phyloP scores from a whole-genome alignment of 2,329 filamentous ascomycete species.

The Clonostachys solani region DNA sequence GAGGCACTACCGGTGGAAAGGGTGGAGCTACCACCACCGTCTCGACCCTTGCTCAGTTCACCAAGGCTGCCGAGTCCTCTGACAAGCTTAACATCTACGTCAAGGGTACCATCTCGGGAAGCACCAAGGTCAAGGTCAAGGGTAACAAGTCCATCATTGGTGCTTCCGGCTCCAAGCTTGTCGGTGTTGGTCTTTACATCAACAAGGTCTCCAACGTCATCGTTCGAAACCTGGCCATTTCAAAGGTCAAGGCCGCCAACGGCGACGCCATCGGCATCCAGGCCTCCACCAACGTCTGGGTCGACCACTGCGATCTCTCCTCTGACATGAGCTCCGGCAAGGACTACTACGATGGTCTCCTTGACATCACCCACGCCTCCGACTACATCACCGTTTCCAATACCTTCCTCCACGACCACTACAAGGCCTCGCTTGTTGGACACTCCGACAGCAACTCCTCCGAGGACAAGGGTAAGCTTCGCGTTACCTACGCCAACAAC shows the following conservation, averaged over 20 bases:
- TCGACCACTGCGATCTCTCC: conserved; percentile 43
- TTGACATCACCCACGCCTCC: conserved; percentile 36
- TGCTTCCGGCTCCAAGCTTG: background rate
- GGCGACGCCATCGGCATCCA: conserved; percentile 36
- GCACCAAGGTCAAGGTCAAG: conserved; percentile 30
- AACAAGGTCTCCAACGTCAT: conserved; percentile 26
- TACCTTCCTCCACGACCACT: conserved; percentile 46
- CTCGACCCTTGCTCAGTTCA: conserved; percentile 33
- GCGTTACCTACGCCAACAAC: conserved; percentile 46
- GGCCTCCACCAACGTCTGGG: conserved; percentile 39
- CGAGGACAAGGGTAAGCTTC: conserved; percentile 34
- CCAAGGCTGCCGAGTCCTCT: conserved; percentile 35
- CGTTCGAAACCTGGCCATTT: conserved; percentile 27
- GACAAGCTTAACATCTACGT: conserved; percentile 36
- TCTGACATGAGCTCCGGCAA: conserved; percentile 13
- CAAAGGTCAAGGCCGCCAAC: conserved; percentile 22
- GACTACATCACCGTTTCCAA: conserved; percentile 41
- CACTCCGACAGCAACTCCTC: conserved; percentile 29
- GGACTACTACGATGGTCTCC: conserved; percentile 31
- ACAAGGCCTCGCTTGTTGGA: conserved; percentile 39
- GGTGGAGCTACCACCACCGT: conserved; percentile 41
- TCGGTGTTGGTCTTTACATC: conserved; percentile 25
- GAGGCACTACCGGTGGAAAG: conserved; percentile 29
- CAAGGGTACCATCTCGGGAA: conserved; percentile 31
- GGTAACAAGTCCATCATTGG: conserved; percentile 38